phyloP scores from a whole-genome alignment of 306 rosid genomes.

The Cyclanthera cordifolia region DNA sequence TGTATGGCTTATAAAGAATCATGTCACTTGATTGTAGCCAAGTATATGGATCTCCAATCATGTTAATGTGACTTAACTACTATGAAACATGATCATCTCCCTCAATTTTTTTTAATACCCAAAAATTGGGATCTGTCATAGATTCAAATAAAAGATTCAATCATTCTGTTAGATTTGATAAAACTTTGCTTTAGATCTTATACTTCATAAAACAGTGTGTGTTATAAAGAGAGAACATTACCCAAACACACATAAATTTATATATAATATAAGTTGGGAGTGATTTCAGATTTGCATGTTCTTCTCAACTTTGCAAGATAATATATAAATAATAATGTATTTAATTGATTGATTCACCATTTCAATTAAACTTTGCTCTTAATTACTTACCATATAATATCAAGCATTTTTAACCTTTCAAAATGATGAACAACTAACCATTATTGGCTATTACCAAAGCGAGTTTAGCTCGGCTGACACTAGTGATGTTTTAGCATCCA shows the following conservation, averaged over 20 bases:
- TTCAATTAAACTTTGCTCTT: not conserved
- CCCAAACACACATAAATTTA: not conserved
- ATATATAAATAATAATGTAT: no score
- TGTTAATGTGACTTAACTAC: slow-evolving; percentile 16
- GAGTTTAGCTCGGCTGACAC: no score
- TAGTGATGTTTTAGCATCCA: no score
- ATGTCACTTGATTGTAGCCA: not conserved
- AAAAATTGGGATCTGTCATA: slow-evolving; percentile 10
- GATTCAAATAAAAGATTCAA: slow-evolving; percentile 15
- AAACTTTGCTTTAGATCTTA: slow-evolving; percentile 13
- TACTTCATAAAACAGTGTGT: not conserved
- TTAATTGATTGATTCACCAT: not conserved
- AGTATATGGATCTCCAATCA: slow-evolving; percentile 11
- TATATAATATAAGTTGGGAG: no score
- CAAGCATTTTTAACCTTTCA: not conserved
- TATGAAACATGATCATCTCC: slow-evolving; percentile 7
- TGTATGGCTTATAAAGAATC: not conserved
- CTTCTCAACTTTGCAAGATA: no score
- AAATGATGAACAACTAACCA: no score
- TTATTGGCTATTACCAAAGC: no score
- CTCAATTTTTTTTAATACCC: not conserved
- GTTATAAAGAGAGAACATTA: not conserved
- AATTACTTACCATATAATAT: not conserved
- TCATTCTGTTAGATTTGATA: slow-evolving; percentile 10
- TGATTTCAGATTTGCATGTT: no score